Evolutionary conservation across 495 filamentous ascomycete species (phyloP).

Genomic region (Aspergillus carlsbadensis): DNA sequence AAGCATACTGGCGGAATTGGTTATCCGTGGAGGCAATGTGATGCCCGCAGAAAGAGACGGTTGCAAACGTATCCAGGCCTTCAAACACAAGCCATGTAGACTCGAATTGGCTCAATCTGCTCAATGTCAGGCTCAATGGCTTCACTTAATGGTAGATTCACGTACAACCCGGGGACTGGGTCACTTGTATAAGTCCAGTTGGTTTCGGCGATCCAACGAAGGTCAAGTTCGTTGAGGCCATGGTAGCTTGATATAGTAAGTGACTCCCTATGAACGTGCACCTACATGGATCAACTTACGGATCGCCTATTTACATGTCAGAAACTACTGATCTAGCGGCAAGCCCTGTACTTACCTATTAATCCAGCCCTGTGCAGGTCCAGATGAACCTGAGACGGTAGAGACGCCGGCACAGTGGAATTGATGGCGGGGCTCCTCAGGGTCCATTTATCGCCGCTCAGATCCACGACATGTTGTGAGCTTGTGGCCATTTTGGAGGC

Average conservation of each 20-base stretch:
- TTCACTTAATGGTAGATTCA: neutral
- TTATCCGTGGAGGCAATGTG: constrained; percentile 65
- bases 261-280: neutral
- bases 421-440: constrained; percentile 52
- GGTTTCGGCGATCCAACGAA: constrained; percentile 57
- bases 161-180: constrained; percentile 48
- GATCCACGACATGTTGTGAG: constrained; percentile 45
- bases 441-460: constrained; percentile 56
- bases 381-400: constrained; percentile 64
- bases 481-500: constrained; percentile 14
- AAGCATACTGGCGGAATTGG: constrained; percentile 71
- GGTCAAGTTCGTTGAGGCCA: constrained; percentile 60
- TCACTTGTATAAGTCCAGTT: constrained; percentile 67
- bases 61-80: constrained; percentile 65
- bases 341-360: constrained; percentile 34
- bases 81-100: constrained; percentile 61
- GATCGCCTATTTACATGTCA: constrained; percentile 38
- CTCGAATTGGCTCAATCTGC: constrained; percentile 23
- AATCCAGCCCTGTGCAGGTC: constrained; percentile 55
- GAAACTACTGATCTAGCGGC: neutral
- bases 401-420: constrained; percentile 54
- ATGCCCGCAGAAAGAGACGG: constrained; percentile 59
- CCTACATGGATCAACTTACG: constrained; percentile 33
- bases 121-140: constrained; percentile 5
- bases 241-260: constrained; percentile 37